Evolutionary conservation across 116 monocot species (phyloP), one percentile per base, ranked within the genome.

Genomic region (Trichopus zeylanicus): DNA sequence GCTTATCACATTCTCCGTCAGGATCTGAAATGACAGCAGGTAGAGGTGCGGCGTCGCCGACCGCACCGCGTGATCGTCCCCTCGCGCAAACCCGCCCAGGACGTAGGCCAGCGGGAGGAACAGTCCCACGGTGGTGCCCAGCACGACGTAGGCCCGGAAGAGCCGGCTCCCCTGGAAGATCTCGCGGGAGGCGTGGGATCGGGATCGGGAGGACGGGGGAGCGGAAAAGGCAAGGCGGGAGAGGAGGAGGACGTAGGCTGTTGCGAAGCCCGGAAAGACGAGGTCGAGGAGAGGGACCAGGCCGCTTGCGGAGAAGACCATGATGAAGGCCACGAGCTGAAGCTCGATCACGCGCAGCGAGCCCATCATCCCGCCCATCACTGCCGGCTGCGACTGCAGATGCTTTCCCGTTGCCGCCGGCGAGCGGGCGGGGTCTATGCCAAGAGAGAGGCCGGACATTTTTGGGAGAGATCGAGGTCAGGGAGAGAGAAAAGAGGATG

Each of bases 231-330:
- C 76, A 29, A 87, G 51, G 48, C 81, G 81, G 56, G 91, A 84
- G 47, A 98, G 73, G 48, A 60, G 4, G 55, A 83, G 30, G 67
- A 74, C 6, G 78, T 97, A 97, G 66, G 52, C 3, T n/a, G 95
- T 74, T 62, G 80, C 62, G 65, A 84, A 70, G 46, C 42, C 62
- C 0, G 97, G 97, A 77, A 80, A 98, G 66, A 67, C 51, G 54
- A 91, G 70, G 84, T 98, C 91, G 61, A 91, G 27, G 65, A 88
- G 12, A 18, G 91, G 87, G 63, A 98, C 91, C 39, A 98, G 87
- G 21, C 97, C 97, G 78, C 82, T 82, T 20, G 75, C 85, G 47
- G 97, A 98, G 85, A 98, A 98, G 23, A 98, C 91, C 81, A 90
- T 76, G 75, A 97, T 87, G 91, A 97, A 97, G 67, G 84, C 91